phyloP scores from a whole-genome alignment of 176 grass and related monocot genomes.

The Oropetium thomaeum region DNA sequence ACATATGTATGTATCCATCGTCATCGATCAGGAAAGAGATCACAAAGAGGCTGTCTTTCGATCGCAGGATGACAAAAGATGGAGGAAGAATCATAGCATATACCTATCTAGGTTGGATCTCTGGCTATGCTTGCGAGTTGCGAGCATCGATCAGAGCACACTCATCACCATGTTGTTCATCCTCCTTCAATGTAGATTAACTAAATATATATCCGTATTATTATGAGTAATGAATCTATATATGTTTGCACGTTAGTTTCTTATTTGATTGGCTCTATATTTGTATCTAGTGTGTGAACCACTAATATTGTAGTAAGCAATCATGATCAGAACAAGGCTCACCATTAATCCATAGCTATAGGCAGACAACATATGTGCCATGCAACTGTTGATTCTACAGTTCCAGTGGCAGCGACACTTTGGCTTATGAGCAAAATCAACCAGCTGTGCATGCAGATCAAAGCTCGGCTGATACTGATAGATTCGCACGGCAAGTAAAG shows the following conservation, averaged over 20 bases:
- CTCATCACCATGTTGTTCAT: neutral
- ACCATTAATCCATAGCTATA: neutral
- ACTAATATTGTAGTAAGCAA: too few species aligned
- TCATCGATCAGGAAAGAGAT: slow-evolving; percentile 8
- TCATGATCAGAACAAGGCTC: neutral
- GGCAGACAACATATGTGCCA: neutral
- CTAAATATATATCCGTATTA: too few species aligned
- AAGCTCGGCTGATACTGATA: neutral
- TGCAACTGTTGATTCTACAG: neutral
- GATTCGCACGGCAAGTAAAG: too few species aligned
- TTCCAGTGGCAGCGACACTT: neutral
- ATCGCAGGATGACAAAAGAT: neutral
- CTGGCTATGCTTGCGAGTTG: slow-evolving; percentile 16
- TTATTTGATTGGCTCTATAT: neutral
- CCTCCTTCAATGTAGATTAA: neutral
- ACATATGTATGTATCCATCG: too few species aligned
- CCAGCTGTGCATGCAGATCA: too few species aligned
- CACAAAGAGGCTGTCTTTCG: neutral
- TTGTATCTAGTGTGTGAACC: neutral
- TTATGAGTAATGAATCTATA: neutral
- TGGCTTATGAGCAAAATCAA: neutral
- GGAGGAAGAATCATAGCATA: neutral
- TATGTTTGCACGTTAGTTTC: neutral
- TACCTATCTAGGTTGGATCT: neutral
- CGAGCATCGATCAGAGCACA: neutral